Percentiles rank a stretch among this genome's conserved stretches.
Conservation (phyloP, 2,329 filamentous ascomycete species). For the Ilyonectria mors-panacis region DNA sequence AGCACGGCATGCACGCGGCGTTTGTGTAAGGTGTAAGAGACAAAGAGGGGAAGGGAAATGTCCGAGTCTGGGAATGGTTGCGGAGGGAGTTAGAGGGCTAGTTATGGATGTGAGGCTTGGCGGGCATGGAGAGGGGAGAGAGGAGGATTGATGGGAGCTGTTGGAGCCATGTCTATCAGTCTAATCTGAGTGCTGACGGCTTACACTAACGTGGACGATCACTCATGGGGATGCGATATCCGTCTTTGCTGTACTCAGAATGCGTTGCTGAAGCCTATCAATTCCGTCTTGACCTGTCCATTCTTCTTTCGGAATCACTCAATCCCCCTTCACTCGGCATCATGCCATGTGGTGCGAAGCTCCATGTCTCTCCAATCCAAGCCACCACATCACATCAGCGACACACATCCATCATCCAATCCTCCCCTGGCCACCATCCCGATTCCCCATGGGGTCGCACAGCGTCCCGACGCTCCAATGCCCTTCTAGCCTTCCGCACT, state of each 20-base stretch:
- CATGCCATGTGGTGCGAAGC: background rate
- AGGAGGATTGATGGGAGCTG: no score
- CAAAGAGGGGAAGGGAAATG: constrained; percentile 2
- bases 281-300: background rate
- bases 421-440: background rate
- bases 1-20: constrained; percentile 20
- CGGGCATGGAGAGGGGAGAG: no score
- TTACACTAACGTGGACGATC: background rate
- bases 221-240: no score
- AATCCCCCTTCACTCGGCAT: background rate
- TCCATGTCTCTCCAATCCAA: background rate
- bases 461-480: background rate
- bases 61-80: constrained; percentile 20
- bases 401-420: background rate
- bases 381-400: background rate
- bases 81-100: background rate
- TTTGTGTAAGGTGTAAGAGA: background rate
- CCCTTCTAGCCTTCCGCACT: background rate
- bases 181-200: background rate
- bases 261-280: background rate
- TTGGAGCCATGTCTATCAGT: background rate
- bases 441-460: background rate
- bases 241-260: background rate
- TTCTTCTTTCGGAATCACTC: background rate
- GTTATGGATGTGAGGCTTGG: no score